A percentile compares a stretch with the other conserved stretches of the same genome.
Conservation (phyloP, 768 basidiomycete species). For the Sporobolomyces pararoseus region DNA sequence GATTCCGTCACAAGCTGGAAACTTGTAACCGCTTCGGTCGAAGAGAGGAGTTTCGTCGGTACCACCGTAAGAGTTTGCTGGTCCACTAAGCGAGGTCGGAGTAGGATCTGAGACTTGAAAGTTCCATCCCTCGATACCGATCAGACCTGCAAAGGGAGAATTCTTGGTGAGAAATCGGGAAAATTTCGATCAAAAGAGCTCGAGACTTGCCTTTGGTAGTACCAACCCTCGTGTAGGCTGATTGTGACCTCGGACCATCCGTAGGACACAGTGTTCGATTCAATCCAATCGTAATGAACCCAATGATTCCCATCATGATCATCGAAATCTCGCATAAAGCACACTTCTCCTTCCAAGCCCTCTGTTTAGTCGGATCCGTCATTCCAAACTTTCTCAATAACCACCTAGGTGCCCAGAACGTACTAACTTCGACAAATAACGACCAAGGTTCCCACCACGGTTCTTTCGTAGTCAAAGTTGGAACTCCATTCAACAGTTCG, state of each 20-base stretch:
- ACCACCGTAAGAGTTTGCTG: slow-evolving; percentile 61
- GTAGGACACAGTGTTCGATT: slow-evolving; percentile 85
- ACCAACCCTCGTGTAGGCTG: slow-evolving; percentile 56
- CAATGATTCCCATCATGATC: slow-evolving; percentile 71
- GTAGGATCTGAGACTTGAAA: slow-evolving; percentile 63
- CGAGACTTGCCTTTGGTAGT: slow-evolving; percentile 47
- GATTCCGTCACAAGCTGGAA: slow-evolving; percentile 62
- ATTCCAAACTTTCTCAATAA: slow-evolving; percentile 70
- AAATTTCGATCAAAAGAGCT: no score
- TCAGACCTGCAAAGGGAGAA: slow-evolving; percentile 56
- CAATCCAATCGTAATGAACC: slow-evolving; percentile 90
- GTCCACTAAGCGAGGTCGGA: slow-evolving; percentile 59
- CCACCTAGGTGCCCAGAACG: slow-evolving; percentile 85
- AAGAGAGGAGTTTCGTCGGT: slow-evolving; percentile 89
- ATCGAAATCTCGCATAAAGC: slow-evolving; percentile 82
- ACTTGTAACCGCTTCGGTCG: slow-evolving; percentile 64
- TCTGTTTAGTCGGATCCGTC: slow-evolving; percentile 68
- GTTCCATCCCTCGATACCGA: slow-evolving; percentile 71
- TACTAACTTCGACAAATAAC: slow-evolving; percentile 70
- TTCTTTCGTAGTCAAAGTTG: slow-evolving; percentile 38
- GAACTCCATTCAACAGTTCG: slow-evolving; percentile 41
- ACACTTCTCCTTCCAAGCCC: slow-evolving; percentile 98
- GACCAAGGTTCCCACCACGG: slow-evolving; percentile 62
- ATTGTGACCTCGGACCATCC: slow-evolving; percentile 54
- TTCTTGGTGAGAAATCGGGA: no score